A percentile compares a stretch with the other conserved stretches of the same genome.
These are phyloP conservation scores for Trametes sp. DNA, from an alignment of 1,284 basidiomycete species.

Conservation along the genomic window DNA sequence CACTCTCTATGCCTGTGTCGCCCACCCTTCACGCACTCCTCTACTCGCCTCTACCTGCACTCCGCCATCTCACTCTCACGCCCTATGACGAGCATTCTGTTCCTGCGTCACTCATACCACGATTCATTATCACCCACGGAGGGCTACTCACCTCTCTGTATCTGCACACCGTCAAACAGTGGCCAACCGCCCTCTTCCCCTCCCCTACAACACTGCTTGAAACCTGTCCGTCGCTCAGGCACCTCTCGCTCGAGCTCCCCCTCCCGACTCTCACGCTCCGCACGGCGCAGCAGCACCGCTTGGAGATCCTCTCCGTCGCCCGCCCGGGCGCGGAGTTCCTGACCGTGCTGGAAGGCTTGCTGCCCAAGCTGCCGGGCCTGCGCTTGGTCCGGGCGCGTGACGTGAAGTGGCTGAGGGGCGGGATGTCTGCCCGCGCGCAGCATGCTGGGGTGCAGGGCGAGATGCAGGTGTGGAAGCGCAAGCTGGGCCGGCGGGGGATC, in stretches of 20 bases:
- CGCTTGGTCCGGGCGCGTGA: slow-evolving; percentile 67
- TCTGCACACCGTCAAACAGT: slow-evolving; percentile 78
- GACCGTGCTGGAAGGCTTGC: slow-evolving; percentile 56
- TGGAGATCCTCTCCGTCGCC: slow-evolving; percentile 76
- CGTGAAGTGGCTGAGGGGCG: slow-evolving; percentile 73
- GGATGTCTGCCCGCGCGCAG: slow-evolving; percentile 67
- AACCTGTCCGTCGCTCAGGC: slow-evolving; percentile 63
- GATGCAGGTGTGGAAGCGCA: slow-evolving; percentile 73
- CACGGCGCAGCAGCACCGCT: slow-evolving; percentile 48
- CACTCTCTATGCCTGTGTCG: slow-evolving; percentile 74
- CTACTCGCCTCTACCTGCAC: slow-evolving; percentile 65
- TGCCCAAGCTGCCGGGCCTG: slow-evolving; percentile 66
- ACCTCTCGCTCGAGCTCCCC: slow-evolving; percentile 74
- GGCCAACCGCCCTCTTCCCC: slow-evolving; percentile 70
- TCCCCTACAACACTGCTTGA: slow-evolving; percentile 62
- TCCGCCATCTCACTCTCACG: slow-evolving; percentile 77
- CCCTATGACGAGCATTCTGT: slow-evolving; percentile 72
- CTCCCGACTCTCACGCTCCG: slow-evolving; percentile 55
- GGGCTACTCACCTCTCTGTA: slow-evolving; percentile 65
- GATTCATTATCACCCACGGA: slow-evolving; percentile 74
- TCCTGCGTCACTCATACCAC: slow-evolving; percentile 62
- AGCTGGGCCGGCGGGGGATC: slow-evolving; percentile 62
- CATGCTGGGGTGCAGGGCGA: slow-evolving; percentile 80
- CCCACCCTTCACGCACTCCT: slow-evolving; percentile 69
- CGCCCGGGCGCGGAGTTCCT: slow-evolving; percentile 67